Evolutionary conservation across 139 green algal genomes (phyloP).

Genomic region (Ettlia oleoabundans): DNA sequence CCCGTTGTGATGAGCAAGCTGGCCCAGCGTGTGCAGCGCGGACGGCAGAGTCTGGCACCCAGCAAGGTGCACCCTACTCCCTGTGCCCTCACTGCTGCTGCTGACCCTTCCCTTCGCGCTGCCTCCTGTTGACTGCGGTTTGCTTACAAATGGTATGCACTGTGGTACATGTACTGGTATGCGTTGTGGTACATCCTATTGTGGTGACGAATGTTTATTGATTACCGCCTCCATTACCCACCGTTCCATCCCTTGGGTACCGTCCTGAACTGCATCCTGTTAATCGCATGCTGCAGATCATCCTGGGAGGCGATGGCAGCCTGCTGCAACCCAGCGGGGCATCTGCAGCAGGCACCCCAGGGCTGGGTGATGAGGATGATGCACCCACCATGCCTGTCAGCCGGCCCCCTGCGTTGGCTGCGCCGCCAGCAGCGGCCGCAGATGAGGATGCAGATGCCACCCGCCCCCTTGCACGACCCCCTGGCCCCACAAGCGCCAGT

Average conservation of each 20-base stretch:
- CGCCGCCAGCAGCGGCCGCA: neutral
- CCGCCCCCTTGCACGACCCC: constrained; percentile 10
- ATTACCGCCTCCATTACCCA: too few relatives aligned
- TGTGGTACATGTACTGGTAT: too few relatives aligned
- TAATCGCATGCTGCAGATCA: constrained; percentile 32
- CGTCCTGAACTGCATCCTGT: too few relatives aligned
- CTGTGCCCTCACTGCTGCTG: too few relatives aligned
- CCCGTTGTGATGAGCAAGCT: constrained; percentile 46
- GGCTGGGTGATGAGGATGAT: constrained; percentile 4
- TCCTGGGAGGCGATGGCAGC: constrained; percentile 18
- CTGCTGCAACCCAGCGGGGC: constrained; percentile 21
- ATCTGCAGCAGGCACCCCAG: neutral
- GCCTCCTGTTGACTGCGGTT: too few relatives aligned
- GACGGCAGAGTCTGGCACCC: constrained; percentile 54
- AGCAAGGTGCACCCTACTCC: too few relatives aligned
- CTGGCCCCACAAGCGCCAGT: neutral
- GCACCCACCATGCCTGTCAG: constrained; percentile 25
- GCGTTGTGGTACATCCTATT: too few relatives aligned
- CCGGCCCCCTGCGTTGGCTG: neutral
- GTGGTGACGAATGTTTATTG: too few relatives aligned
- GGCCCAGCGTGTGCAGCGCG: constrained; percentile 38
- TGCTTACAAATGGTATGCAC: too few relatives aligned
- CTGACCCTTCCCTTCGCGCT: too few relatives aligned
- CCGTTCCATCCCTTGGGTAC: too few relatives aligned
- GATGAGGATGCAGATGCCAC: constrained; percentile 30